Conservation (phyloP, 129 eudicot genomes). For the Logfia minima region DNA sequence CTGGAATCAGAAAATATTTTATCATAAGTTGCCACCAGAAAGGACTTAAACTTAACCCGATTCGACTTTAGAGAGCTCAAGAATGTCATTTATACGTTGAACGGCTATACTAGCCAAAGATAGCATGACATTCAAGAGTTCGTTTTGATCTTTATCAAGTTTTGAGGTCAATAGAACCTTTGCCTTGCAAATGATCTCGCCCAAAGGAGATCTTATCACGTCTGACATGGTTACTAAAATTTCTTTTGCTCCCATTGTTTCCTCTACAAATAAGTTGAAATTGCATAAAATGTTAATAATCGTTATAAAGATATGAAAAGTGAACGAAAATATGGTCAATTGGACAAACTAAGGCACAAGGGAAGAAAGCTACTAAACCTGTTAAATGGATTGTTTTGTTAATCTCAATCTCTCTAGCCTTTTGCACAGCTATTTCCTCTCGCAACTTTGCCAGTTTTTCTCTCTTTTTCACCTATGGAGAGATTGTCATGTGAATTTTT, state of each 20-base stretch:
- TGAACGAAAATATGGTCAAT: neutral
- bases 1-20: too few relatives aligned
- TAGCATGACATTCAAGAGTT: slow-evolving; percentile 72
- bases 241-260: slow-evolving; percentile 94
- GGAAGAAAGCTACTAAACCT: slow-evolving; percentile 40
- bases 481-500: slow-evolving; percentile 25
- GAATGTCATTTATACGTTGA: slow-evolving; percentile 82
- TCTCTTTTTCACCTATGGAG: slow-evolving; percentile 63
- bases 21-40: neutral
- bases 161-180: slow-evolving; percentile 70
- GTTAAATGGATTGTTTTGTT: slow-evolving; percentile 83
- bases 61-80: slow-evolving; percentile 86
- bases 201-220: slow-evolving; percentile 85
- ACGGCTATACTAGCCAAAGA: slow-evolving; percentile 90
- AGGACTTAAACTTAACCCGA: slow-evolving; percentile 54
- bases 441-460: slow-evolving; percentile 86
- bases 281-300: neutral
- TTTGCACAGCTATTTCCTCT: slow-evolving; percentile 91
- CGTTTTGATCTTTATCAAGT: slow-evolving; percentile 74
- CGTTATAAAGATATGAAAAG: neutral
- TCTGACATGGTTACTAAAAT: slow-evolving; percentile 97
- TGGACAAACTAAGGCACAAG: neutral
- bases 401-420: slow-evolving; percentile 88
- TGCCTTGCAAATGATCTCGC: slow-evolving; percentile 88
- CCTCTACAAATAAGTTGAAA: slow-evolving; percentile 50